phyloP scores from a whole-genome alignment of 2,329 filamentous ascomycete species.

The Alternaria gaisen region DNA sequence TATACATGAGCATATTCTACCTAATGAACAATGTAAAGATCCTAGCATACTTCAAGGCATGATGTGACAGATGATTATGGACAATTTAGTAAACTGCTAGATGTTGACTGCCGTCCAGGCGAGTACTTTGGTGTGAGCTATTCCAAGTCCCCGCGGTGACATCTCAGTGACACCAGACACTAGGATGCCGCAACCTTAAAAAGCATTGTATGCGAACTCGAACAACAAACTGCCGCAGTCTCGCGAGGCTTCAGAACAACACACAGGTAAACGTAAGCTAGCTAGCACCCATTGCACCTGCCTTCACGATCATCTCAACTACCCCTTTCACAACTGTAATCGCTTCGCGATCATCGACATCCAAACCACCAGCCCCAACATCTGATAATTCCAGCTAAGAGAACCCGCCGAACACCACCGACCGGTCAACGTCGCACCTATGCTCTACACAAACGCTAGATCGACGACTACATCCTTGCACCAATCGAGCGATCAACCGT shows the following conservation, averaged over 20 bases:
- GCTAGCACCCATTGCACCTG: background rate
- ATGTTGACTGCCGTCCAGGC: background rate
- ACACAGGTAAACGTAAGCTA: background rate
- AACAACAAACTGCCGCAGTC: background rate
- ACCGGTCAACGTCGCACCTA: background rate
- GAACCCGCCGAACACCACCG: background rate
- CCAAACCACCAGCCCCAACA: background rate
- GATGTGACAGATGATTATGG: background rate
- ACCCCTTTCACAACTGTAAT: background rate
- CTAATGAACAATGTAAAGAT: background rate
- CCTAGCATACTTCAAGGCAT: background rate
- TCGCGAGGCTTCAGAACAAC: background rate
- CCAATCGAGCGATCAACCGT: too few species aligned
- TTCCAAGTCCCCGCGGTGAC: background rate
- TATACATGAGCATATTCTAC: background rate
- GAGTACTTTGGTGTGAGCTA: background rate
- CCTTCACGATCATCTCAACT: background rate
- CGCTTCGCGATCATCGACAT: background rate
- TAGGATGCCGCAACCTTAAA: background rate
- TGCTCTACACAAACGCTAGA: background rate
- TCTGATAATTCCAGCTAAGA: background rate
- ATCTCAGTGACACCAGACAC: background rate
- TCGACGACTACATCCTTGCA: background rate
- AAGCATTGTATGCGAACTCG: background rate
- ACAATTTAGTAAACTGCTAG: background rate